A percentile compares a stretch with the other conserved stretches of the same genome.
These are phyloP conservation scores for Mitragyna speciosa DNA, from an alignment of 257 asterid species.

Conservation along the genomic window DNA sequence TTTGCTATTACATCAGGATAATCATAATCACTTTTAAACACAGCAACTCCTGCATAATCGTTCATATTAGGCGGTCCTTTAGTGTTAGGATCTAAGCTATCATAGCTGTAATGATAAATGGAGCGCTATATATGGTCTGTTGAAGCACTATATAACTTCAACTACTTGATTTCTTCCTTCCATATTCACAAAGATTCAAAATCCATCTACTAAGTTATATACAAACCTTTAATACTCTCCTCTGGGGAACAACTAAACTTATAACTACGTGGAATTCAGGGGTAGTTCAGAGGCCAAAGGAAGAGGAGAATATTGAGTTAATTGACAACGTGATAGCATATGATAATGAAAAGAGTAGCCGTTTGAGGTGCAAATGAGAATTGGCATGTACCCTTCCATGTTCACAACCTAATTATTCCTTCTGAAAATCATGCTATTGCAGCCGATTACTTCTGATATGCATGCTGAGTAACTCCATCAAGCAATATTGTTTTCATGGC, in stretches of 20 bases:
- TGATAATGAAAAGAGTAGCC: too few relatives aligned
- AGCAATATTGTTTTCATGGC: background rate
- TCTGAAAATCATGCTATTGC: background rate
- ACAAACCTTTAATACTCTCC: too few relatives aligned
- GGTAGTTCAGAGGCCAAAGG: too few relatives aligned
- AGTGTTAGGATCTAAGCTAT: background rate
- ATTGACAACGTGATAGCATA: too few relatives aligned
- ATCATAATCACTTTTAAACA: background rate
- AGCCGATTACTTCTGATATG: background rate
- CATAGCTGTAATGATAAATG: background rate
- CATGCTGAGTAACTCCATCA: background rate
- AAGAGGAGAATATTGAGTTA: too few relatives aligned
- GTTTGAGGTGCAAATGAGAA: too few relatives aligned
- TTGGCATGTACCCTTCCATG: too few relatives aligned
- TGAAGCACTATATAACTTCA: background rate
- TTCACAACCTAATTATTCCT: background rate
- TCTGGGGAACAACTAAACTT: too few relatives aligned
- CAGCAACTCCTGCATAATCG: background rate
- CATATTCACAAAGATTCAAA: too few relatives aligned
- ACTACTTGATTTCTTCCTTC: too few relatives aligned
- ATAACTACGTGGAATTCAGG: too few relatives aligned
- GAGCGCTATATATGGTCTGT: background rate
- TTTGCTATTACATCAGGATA: background rate
- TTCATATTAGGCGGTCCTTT: background rate
- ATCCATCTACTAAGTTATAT: too few relatives aligned